Evolutionary conservation across 2,329 filamentous ascomycete species (phyloP), one percentile per base, ranked within the genome.

Genomic region (Sporothrix protearum): DNA sequence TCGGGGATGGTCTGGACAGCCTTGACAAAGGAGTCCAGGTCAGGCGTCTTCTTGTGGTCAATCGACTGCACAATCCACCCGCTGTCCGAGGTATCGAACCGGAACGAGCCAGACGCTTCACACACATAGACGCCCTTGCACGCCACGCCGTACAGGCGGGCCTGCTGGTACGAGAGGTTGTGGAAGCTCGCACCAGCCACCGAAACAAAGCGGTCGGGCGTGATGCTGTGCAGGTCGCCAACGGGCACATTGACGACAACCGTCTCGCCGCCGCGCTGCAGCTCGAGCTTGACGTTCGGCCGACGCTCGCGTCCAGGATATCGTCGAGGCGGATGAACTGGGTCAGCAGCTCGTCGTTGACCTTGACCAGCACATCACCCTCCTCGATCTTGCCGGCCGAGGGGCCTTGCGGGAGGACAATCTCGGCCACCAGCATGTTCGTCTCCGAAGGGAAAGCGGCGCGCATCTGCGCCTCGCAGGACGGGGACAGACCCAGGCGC

Each of bases 181-280:
- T 99, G 96, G 84, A 99, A 98, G 72, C 94, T 95, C 30, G 91
- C 96, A 25, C 96, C 96, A 55, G 94, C 93, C 57, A 98, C 95
- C 4, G 94, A 93, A 70, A 98, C 92, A 78, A 98, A 99, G 73
- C 94, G 91, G 81, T 97, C 94, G 16, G 96, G 96, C 2, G 96
- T 98, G 79, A 99, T 99, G 71, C 87, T 88, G 83, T 99, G 96
- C 73, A 99, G 86, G 79, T 99, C 92, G 66, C 92, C 94, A 59
- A 98, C 94, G 69, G 89, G 83, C 71, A 98, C 87, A 72, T 96
- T 91, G 16, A 97, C 89, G 78, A 96, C 91, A 49, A 97, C 83
- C 77, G 97, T 92, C 80, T 95, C 85, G 47, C 96, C 95, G 68
- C 95, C 96, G 75, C 96, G 89, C 79, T 97, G 94, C 55, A 99